Evolutionary conservation across 805 yeast genomes (phyloP).

Genomic region (Saccharomycopsis lassenensis): DNA sequence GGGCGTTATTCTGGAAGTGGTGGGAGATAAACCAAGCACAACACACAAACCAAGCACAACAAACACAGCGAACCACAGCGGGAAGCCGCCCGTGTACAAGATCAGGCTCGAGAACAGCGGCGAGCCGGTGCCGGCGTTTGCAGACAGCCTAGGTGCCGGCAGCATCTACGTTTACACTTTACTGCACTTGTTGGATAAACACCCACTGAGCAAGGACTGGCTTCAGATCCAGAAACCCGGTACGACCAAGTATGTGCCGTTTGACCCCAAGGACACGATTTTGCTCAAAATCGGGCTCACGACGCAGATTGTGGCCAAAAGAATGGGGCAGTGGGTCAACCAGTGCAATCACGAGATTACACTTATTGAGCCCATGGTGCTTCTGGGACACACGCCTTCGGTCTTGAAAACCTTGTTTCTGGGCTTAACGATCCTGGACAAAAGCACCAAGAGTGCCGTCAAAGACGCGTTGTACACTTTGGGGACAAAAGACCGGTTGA

Average conservation of each 20-base stretch:
- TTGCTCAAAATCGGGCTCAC: conserved; percentile 47
- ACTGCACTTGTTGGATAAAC: conserved; percentile 26
- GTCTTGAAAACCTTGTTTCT: conserved; percentile 17
- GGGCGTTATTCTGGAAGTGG: background rate
- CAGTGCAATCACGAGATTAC: conserved; percentile 38
- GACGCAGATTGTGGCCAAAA: conserved; percentile 30
- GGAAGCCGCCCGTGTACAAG: background rate
- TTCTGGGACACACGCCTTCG: conserved; percentile 18
- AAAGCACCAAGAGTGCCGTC: background rate
- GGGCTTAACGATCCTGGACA: conserved; percentile 8
- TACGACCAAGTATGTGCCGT: conserved; percentile 24
- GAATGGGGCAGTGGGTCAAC: conserved; percentile 42
- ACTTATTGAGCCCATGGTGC: conserved; percentile 27
- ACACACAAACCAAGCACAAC: too few relatives aligned
- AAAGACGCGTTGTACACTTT: background rate
- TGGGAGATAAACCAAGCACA: background rate
- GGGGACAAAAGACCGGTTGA: conserved; percentile 1
- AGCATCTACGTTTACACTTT: conserved; percentile 42
- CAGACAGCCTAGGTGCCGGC: conserved; percentile 23
- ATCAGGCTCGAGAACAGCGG: background rate
- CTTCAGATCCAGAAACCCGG: conserved; percentile 29
- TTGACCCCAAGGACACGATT: conserved; percentile 29
- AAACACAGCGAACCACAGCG: background rate
- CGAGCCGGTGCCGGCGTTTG: background rate
- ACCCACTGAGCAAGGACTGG: conserved; percentile 23